Conservation (phyloP, 768 basidiomycete genomes). For the Rhodosporidiobolus sp. region DNA sequence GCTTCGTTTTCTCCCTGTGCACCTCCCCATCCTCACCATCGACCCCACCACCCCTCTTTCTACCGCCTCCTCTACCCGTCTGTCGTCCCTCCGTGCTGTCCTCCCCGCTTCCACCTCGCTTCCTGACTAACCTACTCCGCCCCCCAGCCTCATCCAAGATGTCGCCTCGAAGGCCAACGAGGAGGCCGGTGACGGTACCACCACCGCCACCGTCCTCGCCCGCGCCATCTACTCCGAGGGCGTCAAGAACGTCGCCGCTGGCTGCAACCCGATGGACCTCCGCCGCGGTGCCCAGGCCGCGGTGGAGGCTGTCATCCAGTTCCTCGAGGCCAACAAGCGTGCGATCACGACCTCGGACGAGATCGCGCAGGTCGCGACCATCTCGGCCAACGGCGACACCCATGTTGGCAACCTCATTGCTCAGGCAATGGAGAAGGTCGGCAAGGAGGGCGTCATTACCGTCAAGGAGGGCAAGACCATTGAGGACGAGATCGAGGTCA, state of each 20-base stretch:
- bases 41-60: too few species aligned
- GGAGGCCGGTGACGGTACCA: conserved; percentile 94
- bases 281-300: conserved; percentile 96
- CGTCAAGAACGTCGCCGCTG: conserved; percentile 98
- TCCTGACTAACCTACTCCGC: not conserved
- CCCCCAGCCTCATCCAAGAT: conserved; percentile 38
- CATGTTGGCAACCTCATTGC: conserved; percentile 94
- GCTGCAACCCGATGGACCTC: conserved; percentile 99
- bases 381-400: conserved; percentile 73
- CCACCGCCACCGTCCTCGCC: conserved; percentile 93
- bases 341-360: conserved; percentile 95
- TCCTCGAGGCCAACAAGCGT: conserved; percentile 80
- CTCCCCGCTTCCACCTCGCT: not conserved
- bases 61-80: too few species aligned
- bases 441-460: conserved; percentile 99
- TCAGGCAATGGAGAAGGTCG: conserved; percentile 98
- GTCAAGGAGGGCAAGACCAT: conserved; percentile 98
- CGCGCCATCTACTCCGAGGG: conserved; percentile 98
- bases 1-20: too few species aligned
- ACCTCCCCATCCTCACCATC: too few species aligned
- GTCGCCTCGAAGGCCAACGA: conserved; percentile 59
- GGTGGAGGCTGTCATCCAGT: conserved; percentile 89
- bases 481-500: conserved; percentile 98
- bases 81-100: too few species aligned
- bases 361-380: conserved; percentile 91